These are phyloP conservation scores for Fusarium sp. DNA, from an alignment of 2,329 filamentous ascomycete genomes.

Conservation along the genomic window DNA sequence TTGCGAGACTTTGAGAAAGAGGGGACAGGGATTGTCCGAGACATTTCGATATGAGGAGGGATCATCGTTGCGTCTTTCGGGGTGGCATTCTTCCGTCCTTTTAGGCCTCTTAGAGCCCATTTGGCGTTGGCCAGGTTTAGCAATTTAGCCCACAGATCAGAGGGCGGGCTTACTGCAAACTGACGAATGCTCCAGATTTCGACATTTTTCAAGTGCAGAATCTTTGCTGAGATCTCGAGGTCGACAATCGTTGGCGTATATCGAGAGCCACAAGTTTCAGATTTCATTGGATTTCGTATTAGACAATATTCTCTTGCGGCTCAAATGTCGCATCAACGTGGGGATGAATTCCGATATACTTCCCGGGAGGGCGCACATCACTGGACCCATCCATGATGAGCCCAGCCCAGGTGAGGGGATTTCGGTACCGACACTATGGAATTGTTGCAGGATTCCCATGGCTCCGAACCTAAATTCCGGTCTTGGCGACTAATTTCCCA, in stretches of 20 bases:
- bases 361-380: constrained; percentile 34
- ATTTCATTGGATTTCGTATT: constrained; percentile 5
- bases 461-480: constrained; percentile 20
- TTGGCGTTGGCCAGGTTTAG: neutral
- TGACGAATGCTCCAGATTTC: neutral
- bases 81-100: constrained; percentile 27
- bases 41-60: constrained; percentile 21
- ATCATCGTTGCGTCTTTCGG: constrained; percentile 30
- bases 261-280: constrained; percentile 31
- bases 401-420: constrained; percentile 8
- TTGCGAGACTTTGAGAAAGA: constrained; percentile 7
- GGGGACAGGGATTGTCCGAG: constrained; percentile 18
- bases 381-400: constrained; percentile 8
- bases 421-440: constrained; percentile 25
- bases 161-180: constrained; percentile 11
- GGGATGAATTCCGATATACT: constrained; percentile 32
- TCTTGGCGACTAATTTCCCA: constrained; percentile 30
- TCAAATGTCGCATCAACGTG: constrained; percentile 37
- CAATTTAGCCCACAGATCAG: constrained; percentile 5
- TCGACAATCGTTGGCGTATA: constrained; percentile 21
- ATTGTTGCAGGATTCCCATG: constrained; percentile 41
- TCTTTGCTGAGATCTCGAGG: constrained; percentile 23
- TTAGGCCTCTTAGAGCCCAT: neutral
- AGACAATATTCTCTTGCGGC: constrained; percentile 24
- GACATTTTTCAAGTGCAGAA: neutral